Percentiles rank a stretch among this genome's conserved stretches.
Conservation (phyloP, 2,329 filamentous ascomycete genomes). For the Teratosphaeriaceae sp. region DNA sequence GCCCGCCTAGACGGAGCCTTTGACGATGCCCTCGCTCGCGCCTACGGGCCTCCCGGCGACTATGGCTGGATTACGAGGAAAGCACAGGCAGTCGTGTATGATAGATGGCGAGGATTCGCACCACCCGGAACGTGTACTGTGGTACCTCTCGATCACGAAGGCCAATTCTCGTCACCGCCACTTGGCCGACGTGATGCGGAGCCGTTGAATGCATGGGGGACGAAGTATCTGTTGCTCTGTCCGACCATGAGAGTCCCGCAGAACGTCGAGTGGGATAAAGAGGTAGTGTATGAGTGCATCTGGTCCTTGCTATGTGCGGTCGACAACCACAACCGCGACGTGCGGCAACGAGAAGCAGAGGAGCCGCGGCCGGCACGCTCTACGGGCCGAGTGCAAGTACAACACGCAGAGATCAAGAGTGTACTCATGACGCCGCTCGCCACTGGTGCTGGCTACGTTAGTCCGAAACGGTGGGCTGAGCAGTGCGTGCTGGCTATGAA, state of each 20-base stretch:
- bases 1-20: slow-evolving; percentile 2
- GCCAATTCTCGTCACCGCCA: neutral
- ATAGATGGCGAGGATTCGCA: neutral
- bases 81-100: slow-evolving; percentile 1
- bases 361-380: too few species aligned
- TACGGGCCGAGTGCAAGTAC: too few species aligned
- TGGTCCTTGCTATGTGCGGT: slow-evolving; percentile 1
- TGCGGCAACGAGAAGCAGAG: neutral
- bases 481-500: slow-evolving; percentile 3
- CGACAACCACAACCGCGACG: neutral
- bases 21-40: slow-evolving; percentile 2
- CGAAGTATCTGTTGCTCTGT: slow-evolving; percentile 1
- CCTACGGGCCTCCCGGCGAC: neutral
- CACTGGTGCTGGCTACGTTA: neutral
- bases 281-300: slow-evolving; percentile 1
- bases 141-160: slow-evolving; percentile 1
- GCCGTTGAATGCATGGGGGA: neutral
- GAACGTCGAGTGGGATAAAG: neutral
- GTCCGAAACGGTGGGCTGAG: neutral
- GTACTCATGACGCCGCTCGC: slow-evolving; percentile 2
- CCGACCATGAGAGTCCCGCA: neutral
- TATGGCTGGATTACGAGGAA: slow-evolving; percentile 1
- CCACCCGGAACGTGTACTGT: slow-evolving; percentile 1
- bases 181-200: neutral
- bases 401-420: slow-evolving; percentile 3